Percentiles rank a stretch among this genome's conserved stretches.
phyloP scores from a whole-genome alignment of 2,329 filamentous ascomycete genomes.

The Trichoderma gracile region DNA sequence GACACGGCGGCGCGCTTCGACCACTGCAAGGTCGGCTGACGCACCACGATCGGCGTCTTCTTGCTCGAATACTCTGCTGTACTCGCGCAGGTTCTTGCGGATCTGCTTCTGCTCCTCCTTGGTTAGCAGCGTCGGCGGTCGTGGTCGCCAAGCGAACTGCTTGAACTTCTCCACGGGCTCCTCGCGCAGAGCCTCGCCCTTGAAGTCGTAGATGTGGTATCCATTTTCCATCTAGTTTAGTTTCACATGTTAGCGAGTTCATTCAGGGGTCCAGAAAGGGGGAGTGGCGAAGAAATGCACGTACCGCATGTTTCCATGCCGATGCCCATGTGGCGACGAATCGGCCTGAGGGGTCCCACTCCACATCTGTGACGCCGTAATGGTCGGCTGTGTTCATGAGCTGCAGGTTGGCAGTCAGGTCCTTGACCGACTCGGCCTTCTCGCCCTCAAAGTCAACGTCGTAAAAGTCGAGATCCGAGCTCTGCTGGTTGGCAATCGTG shows the following conservation, averaged over 20 bases:
- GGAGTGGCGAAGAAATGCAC: constrained; percentile 38
- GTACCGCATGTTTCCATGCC: constrained; percentile 92
- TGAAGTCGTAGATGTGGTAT: constrained; percentile 97
- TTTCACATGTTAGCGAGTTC: neutral
- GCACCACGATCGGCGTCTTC: constrained; percentile 92
- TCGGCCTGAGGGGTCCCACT: constrained; percentile 96
- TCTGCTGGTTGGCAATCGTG: constrained; percentile 88
- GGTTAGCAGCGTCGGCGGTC: constrained; percentile 83
- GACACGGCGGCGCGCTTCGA: constrained; percentile 79
- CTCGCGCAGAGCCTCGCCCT: constrained; percentile 83
- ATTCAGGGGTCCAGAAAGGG: neutral
- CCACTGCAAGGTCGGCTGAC: constrained; percentile 89
- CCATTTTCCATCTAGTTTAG: constrained; percentile 88
- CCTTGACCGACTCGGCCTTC: constrained; percentile 89
- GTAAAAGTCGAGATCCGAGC: constrained; percentile 95
- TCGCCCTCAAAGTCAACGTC: constrained; percentile 98
- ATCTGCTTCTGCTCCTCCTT: constrained; percentile 98
- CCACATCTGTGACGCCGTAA: constrained; percentile 95
- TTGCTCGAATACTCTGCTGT: constrained; percentile 91
- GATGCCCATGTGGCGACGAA: constrained; percentile 93
- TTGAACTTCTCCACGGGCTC: constrained; percentile 96
- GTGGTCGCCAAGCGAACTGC: constrained; percentile 92
- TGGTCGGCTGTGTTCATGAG: constrained; percentile 92
- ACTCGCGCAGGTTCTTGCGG: constrained; percentile 97
- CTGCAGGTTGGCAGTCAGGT: constrained; percentile 90